Percentiles rank a stretch among this genome's conserved stretches.
phyloP scores from a whole-genome alignment of 345 rosid genomes.

The Aurinia saxatilis region DNA sequence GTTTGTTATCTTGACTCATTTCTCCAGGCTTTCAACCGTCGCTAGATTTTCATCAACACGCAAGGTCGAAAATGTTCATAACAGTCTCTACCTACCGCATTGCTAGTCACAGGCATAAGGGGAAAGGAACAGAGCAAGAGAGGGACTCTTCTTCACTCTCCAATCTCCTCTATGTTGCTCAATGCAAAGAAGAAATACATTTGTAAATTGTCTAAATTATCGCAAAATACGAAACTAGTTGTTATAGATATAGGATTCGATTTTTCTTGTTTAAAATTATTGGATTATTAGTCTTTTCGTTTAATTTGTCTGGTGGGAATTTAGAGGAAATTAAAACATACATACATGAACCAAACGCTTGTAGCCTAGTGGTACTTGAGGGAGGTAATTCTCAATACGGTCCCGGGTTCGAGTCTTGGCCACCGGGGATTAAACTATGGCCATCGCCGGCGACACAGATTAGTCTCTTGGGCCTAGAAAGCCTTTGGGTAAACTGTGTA shows the following conservation, averaged over 20 bases:
- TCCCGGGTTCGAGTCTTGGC: no score
- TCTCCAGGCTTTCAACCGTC: neutral
- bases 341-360: no score
- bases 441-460: no score
- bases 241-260: constrained; percentile 4
- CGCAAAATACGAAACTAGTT: neutral
- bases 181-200: constrained; percentile 11
- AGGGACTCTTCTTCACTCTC: constrained; percentile 1
- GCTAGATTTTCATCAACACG: neutral
- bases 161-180: neutral
- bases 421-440: no score
- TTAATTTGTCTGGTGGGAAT: neutral
- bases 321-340: neutral
- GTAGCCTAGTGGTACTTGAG: no score
- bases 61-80: constrained; percentile 11
- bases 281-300: constrained; percentile 11
- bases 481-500: no score
- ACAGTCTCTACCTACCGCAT: constrained; percentile 1
- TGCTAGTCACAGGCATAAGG: neutral
- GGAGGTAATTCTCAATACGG: no score
- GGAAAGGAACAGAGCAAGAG: constrained; percentile 2
- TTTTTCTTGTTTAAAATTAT: neutral
- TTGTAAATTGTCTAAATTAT: constrained; percentile 19
- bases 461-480: no score
- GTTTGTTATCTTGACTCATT: constrained; percentile 49